These are phyloP conservation scores for Aureobasidium sp. DNA, from an alignment of 2,329 filamentous ascomycete species.

Conservation along the genomic window DNA sequence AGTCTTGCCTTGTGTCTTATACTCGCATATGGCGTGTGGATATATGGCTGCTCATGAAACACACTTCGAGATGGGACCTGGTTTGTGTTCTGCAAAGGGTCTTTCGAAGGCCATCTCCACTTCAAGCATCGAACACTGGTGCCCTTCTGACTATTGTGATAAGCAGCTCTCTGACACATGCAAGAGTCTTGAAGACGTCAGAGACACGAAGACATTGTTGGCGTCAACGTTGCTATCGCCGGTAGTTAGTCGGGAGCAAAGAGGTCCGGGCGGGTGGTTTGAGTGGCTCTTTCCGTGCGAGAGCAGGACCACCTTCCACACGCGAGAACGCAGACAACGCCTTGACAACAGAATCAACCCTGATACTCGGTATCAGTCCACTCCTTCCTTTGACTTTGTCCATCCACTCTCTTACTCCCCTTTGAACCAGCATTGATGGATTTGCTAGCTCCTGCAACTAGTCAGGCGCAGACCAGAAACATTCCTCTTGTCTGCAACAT, in stretches of 20 bases:
- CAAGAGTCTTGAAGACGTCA: not conserved
- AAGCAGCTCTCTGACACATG: not conserved
- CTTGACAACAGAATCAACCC: not conserved
- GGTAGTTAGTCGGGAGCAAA: not conserved
- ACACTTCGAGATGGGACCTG: not conserved
- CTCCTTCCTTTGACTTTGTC: slow-evolving; percentile 2
- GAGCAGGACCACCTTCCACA: not conserved
- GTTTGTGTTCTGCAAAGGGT: not conserved
- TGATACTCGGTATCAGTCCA: not conserved
- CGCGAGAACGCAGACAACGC: not conserved
- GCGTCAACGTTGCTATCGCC: not conserved
- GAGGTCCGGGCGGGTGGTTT: not conserved
- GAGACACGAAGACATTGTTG: not conserved
- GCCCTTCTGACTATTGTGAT: not conserved
- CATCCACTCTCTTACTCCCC: not conserved
- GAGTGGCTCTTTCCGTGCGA: not conserved
- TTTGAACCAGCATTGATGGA: not conserved
- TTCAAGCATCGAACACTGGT: not conserved
- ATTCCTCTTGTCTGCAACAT: slow-evolving; percentile 67
- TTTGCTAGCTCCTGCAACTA: not conserved
- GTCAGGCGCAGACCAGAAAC: not conserved
- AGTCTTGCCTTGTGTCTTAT: no score
- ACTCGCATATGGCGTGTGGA: no score
- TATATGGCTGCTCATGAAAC: not conserved
- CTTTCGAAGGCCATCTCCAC: not conserved